phyloP scores from a whole-genome alignment of 805 yeast species.

The Jamesozyma jinghongensis region DNA sequence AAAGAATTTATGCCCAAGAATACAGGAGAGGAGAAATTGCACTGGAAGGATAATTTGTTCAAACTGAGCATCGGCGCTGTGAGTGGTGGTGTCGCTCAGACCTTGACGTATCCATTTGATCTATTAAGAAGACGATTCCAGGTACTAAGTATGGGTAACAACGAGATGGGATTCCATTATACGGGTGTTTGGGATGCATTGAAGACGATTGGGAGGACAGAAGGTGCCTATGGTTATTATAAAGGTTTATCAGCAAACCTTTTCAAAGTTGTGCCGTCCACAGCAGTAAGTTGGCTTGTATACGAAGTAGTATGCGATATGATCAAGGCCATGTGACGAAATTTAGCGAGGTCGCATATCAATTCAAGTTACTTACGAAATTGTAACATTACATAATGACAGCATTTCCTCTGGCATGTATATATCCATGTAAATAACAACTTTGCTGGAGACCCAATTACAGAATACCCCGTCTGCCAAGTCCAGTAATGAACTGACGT shows the following conservation, averaged over 20 bases:
- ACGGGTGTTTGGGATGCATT: slow-evolving; percentile 69
- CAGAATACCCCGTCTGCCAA: no score
- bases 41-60: slow-evolving; percentile 36
- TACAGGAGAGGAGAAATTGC: slow-evolving; percentile 10
- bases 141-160: slow-evolving; percentile 68
- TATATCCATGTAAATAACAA: no score
- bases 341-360: no score
- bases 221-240: slow-evolving; percentile 71
- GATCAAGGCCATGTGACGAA: not conserved
- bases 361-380: no score
- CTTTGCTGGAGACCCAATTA: no score
- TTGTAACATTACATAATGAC: no score
- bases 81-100: slow-evolving; percentile 84
- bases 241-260: slow-evolving; percentile 79
- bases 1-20: slow-evolving; percentile 44
- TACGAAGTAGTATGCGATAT: slow-evolving; percentile 48
- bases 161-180: slow-evolving; percentile 74
- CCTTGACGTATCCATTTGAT: slow-evolving; percentile 86
- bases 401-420: no score
- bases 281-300: slow-evolving; percentile 90
- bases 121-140: slow-evolving; percentile 82
- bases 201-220: slow-evolving; percentile 53
- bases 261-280: slow-evolving; percentile 80
- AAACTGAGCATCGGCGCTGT: slow-evolving; percentile 71
- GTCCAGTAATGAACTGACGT: no score